phyloP scores from a whole-genome alignment of 306 rosid genomes.

The Vigna mungo region DNA sequence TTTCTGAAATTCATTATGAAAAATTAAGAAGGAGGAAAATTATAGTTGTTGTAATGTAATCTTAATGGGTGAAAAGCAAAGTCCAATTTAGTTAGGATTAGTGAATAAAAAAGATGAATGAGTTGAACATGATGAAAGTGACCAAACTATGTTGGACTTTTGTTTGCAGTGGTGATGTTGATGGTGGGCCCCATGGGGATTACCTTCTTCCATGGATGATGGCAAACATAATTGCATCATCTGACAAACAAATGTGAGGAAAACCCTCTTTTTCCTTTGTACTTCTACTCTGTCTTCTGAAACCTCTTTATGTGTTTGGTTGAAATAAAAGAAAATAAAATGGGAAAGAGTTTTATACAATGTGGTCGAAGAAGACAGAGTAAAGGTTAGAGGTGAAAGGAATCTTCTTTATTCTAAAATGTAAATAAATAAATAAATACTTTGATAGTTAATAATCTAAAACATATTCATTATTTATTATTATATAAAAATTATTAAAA shows the following conservation, averaged over 20 bases:
- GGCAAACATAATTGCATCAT: neutral
- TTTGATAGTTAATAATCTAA: too few relatives aligned
- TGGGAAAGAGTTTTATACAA: too few relatives aligned
- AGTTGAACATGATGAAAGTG: constrained; percentile 29
- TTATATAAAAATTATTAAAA: too few relatives aligned
- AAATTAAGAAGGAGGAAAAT: too few relatives aligned
- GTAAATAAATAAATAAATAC: too few relatives aligned
- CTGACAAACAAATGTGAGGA: neutral
- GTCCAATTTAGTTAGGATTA: constrained; percentile 6
- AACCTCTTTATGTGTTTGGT: too few relatives aligned
- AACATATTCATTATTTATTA: too few relatives aligned
- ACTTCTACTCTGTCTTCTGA: too few relatives aligned
- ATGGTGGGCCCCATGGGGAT: neutral
- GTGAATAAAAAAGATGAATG: neutral
- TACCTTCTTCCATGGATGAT: neutral
- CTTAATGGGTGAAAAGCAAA: neutral
- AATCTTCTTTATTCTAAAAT: too few relatives aligned
- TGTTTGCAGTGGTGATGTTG: neutral
- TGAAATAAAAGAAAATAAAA: too few relatives aligned
- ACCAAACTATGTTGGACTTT: constrained; percentile 32
- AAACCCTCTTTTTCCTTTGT: neutral
- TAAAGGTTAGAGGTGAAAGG: too few relatives aligned
- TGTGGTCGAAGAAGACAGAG: too few relatives aligned
- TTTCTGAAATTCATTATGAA: neutral
- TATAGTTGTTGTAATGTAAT: neutral